Evolutionary conservation across 1,139 yeast genomes (phyloP).

Genomic region (Diutina pseudorugosa): DNA sequence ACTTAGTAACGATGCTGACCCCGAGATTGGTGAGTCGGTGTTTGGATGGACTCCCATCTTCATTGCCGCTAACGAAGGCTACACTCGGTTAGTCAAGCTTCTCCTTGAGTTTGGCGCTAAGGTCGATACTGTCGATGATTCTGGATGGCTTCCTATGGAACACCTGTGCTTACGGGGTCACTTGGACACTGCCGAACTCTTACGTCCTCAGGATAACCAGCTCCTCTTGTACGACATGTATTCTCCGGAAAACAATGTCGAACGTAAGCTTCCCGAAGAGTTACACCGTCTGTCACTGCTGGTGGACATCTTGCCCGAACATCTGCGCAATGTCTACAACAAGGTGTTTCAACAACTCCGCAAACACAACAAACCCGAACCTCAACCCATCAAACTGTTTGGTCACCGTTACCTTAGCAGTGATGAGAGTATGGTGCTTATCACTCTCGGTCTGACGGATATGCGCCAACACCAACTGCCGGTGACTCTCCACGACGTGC

Average conservation of each 20-base stretch:
- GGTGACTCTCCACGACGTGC: constrained; percentile 60
- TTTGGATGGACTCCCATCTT: constrained; percentile 96
- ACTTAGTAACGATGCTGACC: constrained; percentile 48
- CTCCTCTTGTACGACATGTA: constrained; percentile 28
- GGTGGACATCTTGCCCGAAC: constrained; percentile 3
- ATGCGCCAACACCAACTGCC: constrained; percentile 49
- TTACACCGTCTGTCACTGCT: not conserved
- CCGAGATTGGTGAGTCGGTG: constrained; percentile 64
- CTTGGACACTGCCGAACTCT: constrained; percentile 49
- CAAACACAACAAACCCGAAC: constrained; percentile 6
- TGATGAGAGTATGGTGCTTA: constrained; percentile 56
- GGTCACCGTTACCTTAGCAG: constrained; percentile 67
- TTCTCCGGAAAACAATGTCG: constrained; percentile 23
- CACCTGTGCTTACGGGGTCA: constrained; percentile 92
- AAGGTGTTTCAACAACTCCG: not conserved
- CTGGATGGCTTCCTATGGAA: constrained; percentile 97
- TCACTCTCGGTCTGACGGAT: constrained; percentile 84
- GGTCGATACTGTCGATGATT: constrained; percentile 53
- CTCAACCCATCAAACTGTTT: constrained; percentile 61
- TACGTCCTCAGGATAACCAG: constrained; percentile 32
- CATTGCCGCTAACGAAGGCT: constrained; percentile 85
- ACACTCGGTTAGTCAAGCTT: constrained; percentile 38
- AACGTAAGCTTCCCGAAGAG: not conserved
- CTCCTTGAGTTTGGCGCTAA: constrained; percentile 44
- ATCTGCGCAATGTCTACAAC: not conserved